Base-by-base conservation (phyloP, 306 rosid genomes). In the Senna tora region DNA sequence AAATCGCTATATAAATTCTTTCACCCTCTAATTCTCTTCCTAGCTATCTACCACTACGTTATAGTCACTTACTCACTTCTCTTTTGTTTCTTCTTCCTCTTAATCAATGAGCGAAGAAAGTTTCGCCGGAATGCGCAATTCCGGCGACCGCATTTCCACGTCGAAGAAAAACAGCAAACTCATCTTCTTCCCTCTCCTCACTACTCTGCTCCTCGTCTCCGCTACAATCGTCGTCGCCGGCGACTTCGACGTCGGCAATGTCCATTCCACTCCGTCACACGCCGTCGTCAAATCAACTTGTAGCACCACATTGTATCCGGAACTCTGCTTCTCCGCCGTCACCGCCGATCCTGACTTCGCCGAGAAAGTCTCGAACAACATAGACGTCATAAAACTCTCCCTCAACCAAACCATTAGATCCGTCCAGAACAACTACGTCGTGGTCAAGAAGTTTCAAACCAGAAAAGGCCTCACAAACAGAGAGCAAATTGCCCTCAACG, bases 301-400 rank as follows among this genome's bases (percentile, higher is more conserved):
- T 72, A 79, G 91, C 38, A 20, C 67, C 71, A 87, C 98, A 6
- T 81, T 88, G 15, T 94, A 87, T 84, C 96, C 91, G 0, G 91
- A 89, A 0, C 81, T 91, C 1, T 94, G 98, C 66, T 84, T 81
- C 89, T 85, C 96, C 7, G 80, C 92, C 7, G 58, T 88, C 0
- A 61, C 91, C 25, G 62, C 79, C 0, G 83, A 65, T 4, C 85
- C 87, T 0, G 69, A 51, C 21, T 75, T 66, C 3, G 28, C 78
- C 7, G 53, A 71, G 30, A 87, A 74, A 33, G 79, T 87, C 4
- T 8, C 76, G 0, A 60, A 63, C 46, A 65, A 70, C 16, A 88
- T 72, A 45, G 97, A 89, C 28, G 88, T 86, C 2, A 84, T 94
- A 13, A 71, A 66, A 10, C 2, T 78, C 11, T 77, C 90, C 15